A percentile compares a stretch with the other conserved stretches of the same genome.
Conservation (phyloP, 75 land plant genomes). For the Picea sitchensis region DNA sequence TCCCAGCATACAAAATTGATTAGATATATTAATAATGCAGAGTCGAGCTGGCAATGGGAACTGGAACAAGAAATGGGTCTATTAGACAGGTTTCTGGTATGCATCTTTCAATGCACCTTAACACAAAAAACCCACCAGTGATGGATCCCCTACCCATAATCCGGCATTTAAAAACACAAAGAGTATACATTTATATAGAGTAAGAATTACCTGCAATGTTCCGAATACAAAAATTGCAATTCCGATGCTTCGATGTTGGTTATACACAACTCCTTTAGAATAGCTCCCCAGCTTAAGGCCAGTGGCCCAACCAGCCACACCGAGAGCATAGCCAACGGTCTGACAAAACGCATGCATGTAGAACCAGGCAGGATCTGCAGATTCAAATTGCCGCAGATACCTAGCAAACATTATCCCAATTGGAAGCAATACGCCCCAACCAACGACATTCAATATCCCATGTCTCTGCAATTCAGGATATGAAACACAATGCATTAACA, state of each 20-base stretch:
- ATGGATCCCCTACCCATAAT: no score
- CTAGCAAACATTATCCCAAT: conserved; percentile 65
- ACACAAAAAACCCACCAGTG: no score
- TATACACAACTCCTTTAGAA: conserved; percentile 22
- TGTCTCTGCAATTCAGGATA: conserved; percentile 13
- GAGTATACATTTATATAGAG: background rate
- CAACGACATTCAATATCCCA: conserved; percentile 51
- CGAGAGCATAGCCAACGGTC: conserved; percentile 48
- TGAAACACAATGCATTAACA: background rate
- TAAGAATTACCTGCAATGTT: conserved; percentile 43
- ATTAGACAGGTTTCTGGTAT: no score
- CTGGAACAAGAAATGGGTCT: no score
- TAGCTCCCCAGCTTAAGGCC: conserved; percentile 55
- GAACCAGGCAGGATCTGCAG: conserved; percentile 76
- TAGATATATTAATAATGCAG: no score
- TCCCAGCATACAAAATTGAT: no score
- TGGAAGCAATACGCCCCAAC: conserved; percentile 76
- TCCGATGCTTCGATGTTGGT: conserved; percentile 49
- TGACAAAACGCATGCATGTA: conserved; percentile 72
- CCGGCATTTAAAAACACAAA: no score
- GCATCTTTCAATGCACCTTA: no score
- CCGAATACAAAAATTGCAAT: conserved; percentile 50
- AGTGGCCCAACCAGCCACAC: conserved; percentile 73
- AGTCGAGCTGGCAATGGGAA: no score
- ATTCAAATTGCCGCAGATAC: conserved; percentile 46